Evolutionary conservation across 176 grass and related monocot species (phyloP).

Genomic region (Eleusine coracana): DNA sequence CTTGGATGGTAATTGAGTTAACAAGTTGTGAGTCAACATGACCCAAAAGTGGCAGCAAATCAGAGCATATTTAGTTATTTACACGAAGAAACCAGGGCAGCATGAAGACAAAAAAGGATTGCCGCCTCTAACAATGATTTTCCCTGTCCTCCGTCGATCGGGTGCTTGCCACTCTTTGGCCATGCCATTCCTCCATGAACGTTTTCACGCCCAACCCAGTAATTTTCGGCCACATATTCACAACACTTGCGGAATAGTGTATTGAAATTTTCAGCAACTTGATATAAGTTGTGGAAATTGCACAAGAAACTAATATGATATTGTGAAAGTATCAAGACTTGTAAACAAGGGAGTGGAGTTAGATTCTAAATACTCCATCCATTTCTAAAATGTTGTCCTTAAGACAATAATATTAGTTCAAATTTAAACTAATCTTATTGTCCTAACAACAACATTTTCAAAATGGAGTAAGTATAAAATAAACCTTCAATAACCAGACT

Average conservation of each 20-base stretch:
- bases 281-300: not conserved
- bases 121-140: conserved; percentile 51
- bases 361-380: too few relatives aligned
- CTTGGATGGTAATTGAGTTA: not conserved
- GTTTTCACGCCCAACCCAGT: conserved; percentile 53
- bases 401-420: too few relatives aligned
- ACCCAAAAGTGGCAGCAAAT: conserved; percentile 7
- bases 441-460: too few relatives aligned
- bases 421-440: too few relatives aligned
- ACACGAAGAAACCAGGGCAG: conserved; percentile 76
- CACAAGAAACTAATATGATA: not conserved
- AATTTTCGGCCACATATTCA: conserved; percentile 81
- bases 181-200: conserved; percentile 76
- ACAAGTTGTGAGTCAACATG: conserved; percentile 4
- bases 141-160: conserved; percentile 21
- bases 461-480: too few relatives aligned
- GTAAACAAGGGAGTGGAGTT: too few relatives aligned
- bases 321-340: too few relatives aligned
- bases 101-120: conserved; percentile 68
- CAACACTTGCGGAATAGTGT: conserved; percentile 44
- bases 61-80: conserved; percentile 53
- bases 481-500: not conserved
- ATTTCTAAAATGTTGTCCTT: too few relatives aligned
- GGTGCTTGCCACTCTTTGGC: conserved; percentile 30
- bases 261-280: conserved; percentile 21